These are phyloP conservation scores for Cytospora chrysosperma DNA, from an alignment of 2,329 filamentous ascomycete genomes.

Conservation along the genomic window DNA sequence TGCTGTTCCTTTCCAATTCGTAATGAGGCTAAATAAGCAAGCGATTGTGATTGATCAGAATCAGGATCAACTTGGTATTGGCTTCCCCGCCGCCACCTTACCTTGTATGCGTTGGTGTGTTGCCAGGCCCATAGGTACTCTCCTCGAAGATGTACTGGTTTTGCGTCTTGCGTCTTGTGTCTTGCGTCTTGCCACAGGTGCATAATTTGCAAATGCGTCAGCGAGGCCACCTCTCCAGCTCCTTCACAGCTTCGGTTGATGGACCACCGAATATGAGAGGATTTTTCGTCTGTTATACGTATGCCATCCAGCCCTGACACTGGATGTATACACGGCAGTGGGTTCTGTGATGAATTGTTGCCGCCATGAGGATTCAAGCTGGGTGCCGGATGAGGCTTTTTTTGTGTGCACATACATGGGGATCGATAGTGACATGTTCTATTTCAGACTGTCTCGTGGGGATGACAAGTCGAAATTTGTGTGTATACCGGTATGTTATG, in stretches of 20 bases:
- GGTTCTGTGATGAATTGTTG: neutral
- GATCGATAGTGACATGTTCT: neutral
- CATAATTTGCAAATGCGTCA: too few relatives aligned
- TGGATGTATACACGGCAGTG: neutral
- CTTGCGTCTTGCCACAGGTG: too few relatives aligned
- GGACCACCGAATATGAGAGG: neutral
- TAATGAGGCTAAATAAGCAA: neutral
- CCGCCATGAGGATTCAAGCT: neutral
- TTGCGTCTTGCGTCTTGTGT: too few relatives aligned
- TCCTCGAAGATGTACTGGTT: neutral
- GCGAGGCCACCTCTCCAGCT: neutral
- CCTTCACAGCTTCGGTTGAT: neutral
- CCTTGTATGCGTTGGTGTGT: neutral
- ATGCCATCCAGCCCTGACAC: neutral
- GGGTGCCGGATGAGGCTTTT: neutral
- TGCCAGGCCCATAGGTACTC: neutral
- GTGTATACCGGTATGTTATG: neutral
- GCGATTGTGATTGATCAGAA: slow-evolving; percentile 10
- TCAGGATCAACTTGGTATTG: neutral
- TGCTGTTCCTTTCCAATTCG: neutral
- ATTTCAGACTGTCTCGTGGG: neutral
- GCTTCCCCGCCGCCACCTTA: neutral
- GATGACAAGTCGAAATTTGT: neutral
- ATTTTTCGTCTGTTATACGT: neutral
- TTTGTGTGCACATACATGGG: neutral